Percentiles rank a stretch among this genome's conserved stretches.
Evolutionary conservation across 768 basidiomycete species (phyloP).

Genomic region (Termitomyces sp.): DNA sequence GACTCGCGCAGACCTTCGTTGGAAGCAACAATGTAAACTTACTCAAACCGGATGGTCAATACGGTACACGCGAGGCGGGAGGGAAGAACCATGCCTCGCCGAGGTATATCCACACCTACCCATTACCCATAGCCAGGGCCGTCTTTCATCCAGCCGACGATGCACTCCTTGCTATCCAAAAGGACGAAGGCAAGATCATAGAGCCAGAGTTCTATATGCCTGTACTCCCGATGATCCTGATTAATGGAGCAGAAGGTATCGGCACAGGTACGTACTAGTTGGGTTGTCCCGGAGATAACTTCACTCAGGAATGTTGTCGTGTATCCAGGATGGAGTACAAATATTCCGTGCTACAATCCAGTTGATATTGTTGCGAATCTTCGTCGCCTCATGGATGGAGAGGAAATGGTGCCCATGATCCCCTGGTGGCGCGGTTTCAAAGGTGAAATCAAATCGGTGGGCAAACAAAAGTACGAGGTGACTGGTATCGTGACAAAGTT

Average conservation of each 20-base stretch:
- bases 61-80: conserved; percentile 88
- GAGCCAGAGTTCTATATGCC: conserved; percentile 97
- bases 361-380: conserved; percentile 86
- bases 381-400: conserved; percentile 78
- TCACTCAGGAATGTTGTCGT: neutral
- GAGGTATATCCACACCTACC: conserved; percentile 91
- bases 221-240: conserved; percentile 77
- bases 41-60: conserved; percentile 87
- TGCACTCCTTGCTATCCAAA: conserved; percentile 75
- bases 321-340: conserved; percentile 86
- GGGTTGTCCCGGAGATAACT: neutral
- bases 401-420: conserved; percentile 80
- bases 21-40: conserved; percentile 95
- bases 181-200: conserved; percentile 81
- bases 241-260: conserved; percentile 97
- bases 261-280: conserved; percentile 76
- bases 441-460: conserved; percentile 76
- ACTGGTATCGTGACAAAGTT: conserved; percentile 70
- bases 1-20: conserved; percentile 90
- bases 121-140: conserved; percentile 67
- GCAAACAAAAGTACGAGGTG: conserved; percentile 85
- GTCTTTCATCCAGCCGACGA: conserved; percentile 86
- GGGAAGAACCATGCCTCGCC: conserved; percentile 97
- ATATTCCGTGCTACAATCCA: conserved; percentile 90
- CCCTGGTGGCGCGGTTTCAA: conserved; percentile 99